phyloP scores from a whole-genome alignment of 306 rosid genomes.

The Malus domestica region DNA sequence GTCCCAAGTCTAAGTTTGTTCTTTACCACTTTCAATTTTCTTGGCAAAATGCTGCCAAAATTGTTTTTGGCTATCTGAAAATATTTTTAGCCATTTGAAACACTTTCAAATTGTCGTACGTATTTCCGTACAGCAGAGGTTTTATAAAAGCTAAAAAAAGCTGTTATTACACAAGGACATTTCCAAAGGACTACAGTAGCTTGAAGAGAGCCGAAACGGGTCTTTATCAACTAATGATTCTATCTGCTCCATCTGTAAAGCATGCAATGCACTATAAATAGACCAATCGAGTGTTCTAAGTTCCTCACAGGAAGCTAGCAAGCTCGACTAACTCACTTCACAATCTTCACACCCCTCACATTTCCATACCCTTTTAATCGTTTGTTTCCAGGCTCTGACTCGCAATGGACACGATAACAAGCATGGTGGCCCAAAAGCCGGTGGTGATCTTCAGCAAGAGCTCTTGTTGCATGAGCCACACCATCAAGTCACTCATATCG shows the following conservation, averaged over 20 bases:
- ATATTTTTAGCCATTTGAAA: not conserved
- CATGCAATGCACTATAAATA: slow-evolving; percentile 34
- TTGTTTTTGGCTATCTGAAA: not conserved
- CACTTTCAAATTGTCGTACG: too few species aligned
- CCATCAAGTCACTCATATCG: slow-evolving; percentile 40
- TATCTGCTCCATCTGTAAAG: not conserved
- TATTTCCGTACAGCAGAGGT: too few species aligned
- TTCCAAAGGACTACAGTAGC: not conserved
- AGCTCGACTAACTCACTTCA: not conserved
- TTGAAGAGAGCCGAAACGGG: not conserved
- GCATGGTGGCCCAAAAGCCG: slow-evolving; percentile 51
- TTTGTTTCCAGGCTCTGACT: not conserved
- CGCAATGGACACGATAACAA: slow-evolving; percentile 45
- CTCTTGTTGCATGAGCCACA: slow-evolving; percentile 38
- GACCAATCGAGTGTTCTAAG: slow-evolving; percentile 8
- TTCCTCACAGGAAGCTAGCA: slow-evolving; percentile 14
- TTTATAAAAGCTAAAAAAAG: too few species aligned
- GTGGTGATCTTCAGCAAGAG: slow-evolving; percentile 75
- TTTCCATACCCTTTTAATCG: not conserved
- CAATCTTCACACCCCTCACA: not conserved
- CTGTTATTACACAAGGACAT: not conserved
- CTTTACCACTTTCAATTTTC: not conserved
- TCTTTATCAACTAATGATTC: not conserved
- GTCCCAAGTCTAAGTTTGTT: not conserved
- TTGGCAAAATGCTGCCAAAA: not conserved